Evolutionary conservation across 129 eudicot species (phyloP).

Genomic region (Pulicaria dysenterica): DNA sequence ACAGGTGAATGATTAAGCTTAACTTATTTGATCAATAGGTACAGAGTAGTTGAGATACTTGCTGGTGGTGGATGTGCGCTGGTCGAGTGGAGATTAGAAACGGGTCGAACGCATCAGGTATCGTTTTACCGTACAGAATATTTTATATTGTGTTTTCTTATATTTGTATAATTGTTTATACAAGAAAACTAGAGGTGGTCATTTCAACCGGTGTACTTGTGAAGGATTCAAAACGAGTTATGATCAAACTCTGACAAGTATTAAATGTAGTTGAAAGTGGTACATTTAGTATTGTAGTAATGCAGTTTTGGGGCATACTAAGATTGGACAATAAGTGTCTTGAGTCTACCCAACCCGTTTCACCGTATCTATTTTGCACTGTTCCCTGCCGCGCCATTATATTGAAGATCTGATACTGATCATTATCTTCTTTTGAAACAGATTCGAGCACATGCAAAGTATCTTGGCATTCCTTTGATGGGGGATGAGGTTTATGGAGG

Average conservation of each 20-base stretch:
- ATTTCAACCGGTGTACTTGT: background rate
- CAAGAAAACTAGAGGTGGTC: background rate
- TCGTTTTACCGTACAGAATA: background rate
- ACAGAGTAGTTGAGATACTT: constrained; percentile 79
- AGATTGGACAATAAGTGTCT: background rate
- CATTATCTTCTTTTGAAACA: constrained; percentile 28
- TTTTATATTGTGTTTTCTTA: background rate
- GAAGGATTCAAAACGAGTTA: background rate
- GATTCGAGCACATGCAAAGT: constrained; percentile 97
- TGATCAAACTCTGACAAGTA: background rate
- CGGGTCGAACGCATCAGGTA: constrained; percentile 98
- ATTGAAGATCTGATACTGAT: background rate
- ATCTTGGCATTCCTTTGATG: constrained; percentile 77
- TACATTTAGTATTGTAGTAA: background rate
- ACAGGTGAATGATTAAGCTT: background rate
- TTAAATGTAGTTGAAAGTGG: constrained; percentile 4
- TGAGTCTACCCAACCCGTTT: constrained; percentile 3
- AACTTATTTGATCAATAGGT: constrained; percentile 50
- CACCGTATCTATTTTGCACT: background rate
- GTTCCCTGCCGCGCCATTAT: background rate
- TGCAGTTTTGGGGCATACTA: background rate
- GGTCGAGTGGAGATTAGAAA: constrained; percentile 94
- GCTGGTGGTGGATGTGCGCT: constrained; percentile 93
- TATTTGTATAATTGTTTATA: background rate
- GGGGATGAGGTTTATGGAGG: constrained; percentile 98